These are phyloP conservation scores for Mytilinidion resinicola DNA, from an alignment of 495 filamentous ascomycete species.

Conservation along the genomic window DNA sequence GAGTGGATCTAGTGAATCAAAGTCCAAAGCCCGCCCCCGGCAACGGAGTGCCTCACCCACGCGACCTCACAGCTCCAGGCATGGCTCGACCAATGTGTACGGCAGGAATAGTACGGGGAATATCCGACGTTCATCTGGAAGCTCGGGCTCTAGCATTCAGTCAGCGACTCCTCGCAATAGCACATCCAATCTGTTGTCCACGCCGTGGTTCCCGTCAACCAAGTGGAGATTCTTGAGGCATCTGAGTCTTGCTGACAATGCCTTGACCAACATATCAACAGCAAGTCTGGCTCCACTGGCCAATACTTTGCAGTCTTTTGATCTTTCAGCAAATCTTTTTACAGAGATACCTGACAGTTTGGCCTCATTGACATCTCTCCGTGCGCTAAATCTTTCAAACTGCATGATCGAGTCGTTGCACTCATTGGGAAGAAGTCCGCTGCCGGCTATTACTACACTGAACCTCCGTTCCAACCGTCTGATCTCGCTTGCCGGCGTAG, in stretches of 20 bases:
- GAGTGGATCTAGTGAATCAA: constrained; percentile 44
- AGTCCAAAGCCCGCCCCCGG: constrained; percentile 46
- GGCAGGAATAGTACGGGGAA: constrained; percentile 55
- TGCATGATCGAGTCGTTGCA: constrained; percentile 97
- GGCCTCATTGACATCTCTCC: constrained; percentile 69
- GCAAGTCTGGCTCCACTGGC: constrained; percentile 72
- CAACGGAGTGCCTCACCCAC: constrained; percentile 70
- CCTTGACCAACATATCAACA: constrained; percentile 68
- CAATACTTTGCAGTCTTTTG: constrained; percentile 79
- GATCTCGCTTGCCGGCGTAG: constrained; percentile 80
- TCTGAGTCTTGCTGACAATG: constrained; percentile 86
- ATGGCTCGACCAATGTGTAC: constrained; percentile 52
- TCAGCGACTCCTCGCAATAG: constrained; percentile 66
- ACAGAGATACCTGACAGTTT: constrained; percentile 85
- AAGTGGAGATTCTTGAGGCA: constrained; percentile 95
- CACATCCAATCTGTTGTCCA: constrained; percentile 61
- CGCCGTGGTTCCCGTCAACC: constrained; percentile 62
- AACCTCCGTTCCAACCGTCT: constrained; percentile 89
- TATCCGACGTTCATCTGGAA: constrained; percentile 80
- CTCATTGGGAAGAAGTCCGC: constrained; percentile 74
- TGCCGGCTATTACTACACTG: constrained; percentile 87
- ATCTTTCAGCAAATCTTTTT: constrained; percentile 87
- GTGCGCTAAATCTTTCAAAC: constrained; percentile 84
- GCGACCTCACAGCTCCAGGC: constrained; percentile 65
- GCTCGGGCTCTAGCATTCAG: constrained; percentile 77